Evolutionary conservation across 2,329 filamentous ascomycete species (phyloP).

Genomic region (Fusarium neocosmosporiellum): DNA sequence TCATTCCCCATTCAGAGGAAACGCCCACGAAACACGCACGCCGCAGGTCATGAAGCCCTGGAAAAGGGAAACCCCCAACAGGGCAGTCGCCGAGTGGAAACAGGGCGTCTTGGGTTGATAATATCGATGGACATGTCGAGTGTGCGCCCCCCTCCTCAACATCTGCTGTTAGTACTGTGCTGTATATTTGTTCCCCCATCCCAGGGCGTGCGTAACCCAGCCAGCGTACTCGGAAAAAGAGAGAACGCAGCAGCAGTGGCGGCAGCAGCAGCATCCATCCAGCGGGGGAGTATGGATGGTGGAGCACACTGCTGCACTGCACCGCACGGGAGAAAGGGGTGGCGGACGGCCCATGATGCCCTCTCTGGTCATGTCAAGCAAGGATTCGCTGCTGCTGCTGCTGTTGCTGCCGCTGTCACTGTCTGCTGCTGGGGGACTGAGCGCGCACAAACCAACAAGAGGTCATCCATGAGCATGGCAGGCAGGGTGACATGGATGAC

Average conservation of each 20-base stretch:
- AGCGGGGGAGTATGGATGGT: conserved; percentile 18
- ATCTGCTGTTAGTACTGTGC: conserved; percentile 7
- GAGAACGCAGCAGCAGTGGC: background rate
- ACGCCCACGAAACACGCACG: conserved; percentile 8
- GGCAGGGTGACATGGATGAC: conserved; percentile 9
- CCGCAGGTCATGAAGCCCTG: background rate
- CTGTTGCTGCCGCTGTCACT: background rate
- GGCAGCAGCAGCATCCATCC: background rate
- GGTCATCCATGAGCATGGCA: background rate
- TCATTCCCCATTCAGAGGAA: background rate
- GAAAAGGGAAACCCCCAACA: background rate
- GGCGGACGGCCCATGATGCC: conserved; percentile 17
- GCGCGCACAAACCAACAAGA: conserved; percentile 19
- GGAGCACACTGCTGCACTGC: conserved; percentile 9
- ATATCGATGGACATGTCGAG: background rate
- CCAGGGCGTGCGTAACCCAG: background rate
- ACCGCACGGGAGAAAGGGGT: conserved; percentile 4
- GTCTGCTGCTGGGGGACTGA: background rate
- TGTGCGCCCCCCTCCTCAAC: background rate
- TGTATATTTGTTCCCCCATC: background rate
- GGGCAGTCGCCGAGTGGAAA: background rate
- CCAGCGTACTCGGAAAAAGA: conserved; percentile 13
- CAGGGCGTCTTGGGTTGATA: background rate
- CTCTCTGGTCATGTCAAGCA: conserved; percentile 21
- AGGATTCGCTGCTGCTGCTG: conserved; percentile 7